Evolutionary conservation across 345 rosid species (phyloP), one percentile per base, ranked within the genome.

Genomic region (Hypericum androsaemum): DNA sequence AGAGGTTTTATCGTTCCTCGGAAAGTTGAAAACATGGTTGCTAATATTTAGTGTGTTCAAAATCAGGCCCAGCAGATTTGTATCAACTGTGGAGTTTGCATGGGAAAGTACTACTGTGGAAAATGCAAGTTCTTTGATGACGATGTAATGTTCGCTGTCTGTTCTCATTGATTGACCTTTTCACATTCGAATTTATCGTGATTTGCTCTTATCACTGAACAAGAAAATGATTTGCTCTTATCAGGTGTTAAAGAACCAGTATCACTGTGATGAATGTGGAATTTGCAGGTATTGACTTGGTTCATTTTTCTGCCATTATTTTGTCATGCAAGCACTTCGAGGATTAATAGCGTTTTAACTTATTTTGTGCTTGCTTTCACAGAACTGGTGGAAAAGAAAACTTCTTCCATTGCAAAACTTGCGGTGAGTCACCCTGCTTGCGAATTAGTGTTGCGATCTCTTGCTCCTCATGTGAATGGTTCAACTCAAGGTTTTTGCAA

Each of bases 91-190:
- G 83, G 90, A 41, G 83, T 73, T 53, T 76, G 85, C 58, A 76
- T 86, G 89, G 89, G 95, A 52, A 74, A 76, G 54, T 85, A 82
- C 63, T 85, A 76, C 41, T 86, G 95, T 65, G 41, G 71, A 0
- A 67, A 64, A 40, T 86, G 95, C 81, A 86, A 80, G 45, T 77
- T 82, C 62, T 80, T 78, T 0, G 85, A 82, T 28, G 89, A 82
- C 70, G 88, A 86, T 68, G 95, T 82, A 64, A 62, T 61, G 53
- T 42, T 51, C 59, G 12, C 12, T 7, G 15, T 36, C 14, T 0
- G 13, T 9, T 8, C 5, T 15, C 41, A 9, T 5, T 2, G 6
- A 28, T 39, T 6, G 3, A 14, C 42, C 22, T 12, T 40, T 8
- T 12, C 10, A 6, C 45, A 14, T 16, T 16, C 35, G 3, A 22